Evolutionary conservation across 2,329 filamentous ascomycete species (phyloP).

Genomic region (Fusarium anthophilum): DNA sequence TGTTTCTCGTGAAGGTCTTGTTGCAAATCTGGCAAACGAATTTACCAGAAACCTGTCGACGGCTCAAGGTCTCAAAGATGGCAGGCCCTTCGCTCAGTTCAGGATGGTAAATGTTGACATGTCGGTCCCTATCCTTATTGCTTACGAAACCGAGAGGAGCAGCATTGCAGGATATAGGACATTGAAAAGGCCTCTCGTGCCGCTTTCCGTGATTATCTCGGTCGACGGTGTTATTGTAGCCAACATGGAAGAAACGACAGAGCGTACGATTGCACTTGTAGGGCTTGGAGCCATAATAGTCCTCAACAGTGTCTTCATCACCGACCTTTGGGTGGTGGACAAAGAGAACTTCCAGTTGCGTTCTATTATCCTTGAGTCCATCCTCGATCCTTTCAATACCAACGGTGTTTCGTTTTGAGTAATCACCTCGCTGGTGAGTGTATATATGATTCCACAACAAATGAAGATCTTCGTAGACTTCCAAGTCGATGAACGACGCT

Average conservation of each 20-base stretch:
- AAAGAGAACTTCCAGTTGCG: neutral
- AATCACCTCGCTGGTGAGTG: conserved; percentile 6
- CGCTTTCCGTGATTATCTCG: neutral
- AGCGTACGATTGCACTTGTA: neutral
- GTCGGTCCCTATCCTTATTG: neutral
- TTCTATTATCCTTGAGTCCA: neutral
- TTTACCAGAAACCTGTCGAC: neutral
- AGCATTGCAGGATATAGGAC: neutral
- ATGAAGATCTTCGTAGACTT: neutral
- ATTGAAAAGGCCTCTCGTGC: neutral
- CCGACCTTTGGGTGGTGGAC: neutral
- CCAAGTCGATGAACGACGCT: fast-evolving
- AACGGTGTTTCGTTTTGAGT: neutral
- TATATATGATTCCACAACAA: conserved; percentile 7
- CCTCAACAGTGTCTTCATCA: neutral
- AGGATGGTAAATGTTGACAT: neutral
- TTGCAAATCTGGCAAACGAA: neutral
- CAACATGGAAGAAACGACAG: neutral
- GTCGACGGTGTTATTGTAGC: neutral
- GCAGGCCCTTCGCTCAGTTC: fast-evolving
- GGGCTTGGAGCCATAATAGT: neutral
- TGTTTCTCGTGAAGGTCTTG: neutral
- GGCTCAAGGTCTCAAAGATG: neutral
- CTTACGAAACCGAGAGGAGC: neutral
- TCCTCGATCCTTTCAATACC: neutral